Evolutionary conservation across 2,329 filamentous ascomycete genomes (phyloP), one percentile per base, ranked within the genome.

Genomic region (Penicillium capsulatum): DNA sequence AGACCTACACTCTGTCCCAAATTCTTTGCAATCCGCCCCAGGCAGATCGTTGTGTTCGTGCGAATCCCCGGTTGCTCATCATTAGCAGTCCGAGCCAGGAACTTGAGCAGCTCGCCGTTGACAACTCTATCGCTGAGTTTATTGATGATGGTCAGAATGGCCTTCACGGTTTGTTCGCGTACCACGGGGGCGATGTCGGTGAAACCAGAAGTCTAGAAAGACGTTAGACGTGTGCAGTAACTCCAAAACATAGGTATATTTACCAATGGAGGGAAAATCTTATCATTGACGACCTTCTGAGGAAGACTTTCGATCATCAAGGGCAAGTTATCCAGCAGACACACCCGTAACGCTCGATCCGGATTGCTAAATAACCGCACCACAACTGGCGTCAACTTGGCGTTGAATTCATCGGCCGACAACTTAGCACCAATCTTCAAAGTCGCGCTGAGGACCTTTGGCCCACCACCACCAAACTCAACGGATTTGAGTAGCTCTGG

Each of bases 401-500:
- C 63, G 31, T 94, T 86, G 61, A 94, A 98, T 62, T 98, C 92
- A 7, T 97, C 92, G 45, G 84, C 83, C 2, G 86, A 80, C 28
- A 98, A 72, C 59, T 95, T 97, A 5, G 81, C 73, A 3, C 88
- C 81, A 53, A 98, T 96, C 59, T 94, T 94, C 72, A 97, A 81
- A 28, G 95, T 86, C 1, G 94, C 81, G 1, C 76, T 71, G 44
- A 98, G 86, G 0, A 94, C 90, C 59, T 94, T 94, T 0, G 91
- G 86, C 0, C 92, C 92, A 17, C 92, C 92, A 8, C 91, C 92
- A 6, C 92, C 92, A 63, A 96, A 98, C 58, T 98, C 92, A n/a
- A 97, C 89, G 0, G 90, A 95, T 61, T 97, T 98, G n/a, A 98
- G 75, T 19, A 98, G 72, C 60, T 98, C 92, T 0, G 92, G 92